Base-by-base conservation (phyloP, 2,329 filamentous ascomycete genomes). In the Cordyceps cateniannulata region DNA sequence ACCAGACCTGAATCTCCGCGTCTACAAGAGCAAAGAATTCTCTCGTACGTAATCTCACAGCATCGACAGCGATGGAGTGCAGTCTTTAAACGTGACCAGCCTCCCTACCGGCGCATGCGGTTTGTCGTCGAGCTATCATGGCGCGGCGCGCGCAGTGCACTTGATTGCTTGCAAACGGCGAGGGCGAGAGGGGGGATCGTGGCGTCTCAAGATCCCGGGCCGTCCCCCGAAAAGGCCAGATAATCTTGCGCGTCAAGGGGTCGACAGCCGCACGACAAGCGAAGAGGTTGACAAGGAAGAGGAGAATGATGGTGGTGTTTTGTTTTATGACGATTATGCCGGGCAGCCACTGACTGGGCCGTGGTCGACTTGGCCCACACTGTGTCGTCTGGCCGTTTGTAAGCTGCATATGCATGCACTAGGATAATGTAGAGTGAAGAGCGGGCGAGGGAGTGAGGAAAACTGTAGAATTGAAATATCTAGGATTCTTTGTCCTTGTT, bases 61-160 rank as follows among this genome's bases (percentile, higher is more conserved):
- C 10, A 20, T 16, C 22, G 24, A 18, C 32, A 3, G n/a, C n/a
- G 40, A 27, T 7, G 10, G 25, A 24, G 25, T 47, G 42, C 53
- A 40, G 44, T 57, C 38, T 57, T 51, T 22, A 32, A 51, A 10
- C 56, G 51, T 51, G 25, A 35, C 48, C 48, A 35, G 48, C 56
- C 56, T 59, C 47, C n/a, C 32, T 38, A 52, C 44, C n/a, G 47
- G 56, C 35, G 14, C 47, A 44, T 32, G 38, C 38, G 25, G 56
- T n/a, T 38, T n/a, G 50, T 40, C 24, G 56, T 38, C 29, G 54
- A 29, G 56, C 47, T 6, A 45, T 38, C 56, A 51, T 59, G 56
- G 20, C 55, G 44, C 56, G 56, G 32, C 32, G 47, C 56, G 35
- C 55, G 16, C 32, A 40, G 42, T 24, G n/a, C 10, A 58, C 20